These are phyloP conservation scores for Glaciozyma antarctica DNA, from an alignment of 768 basidiomycete genomes.

Conservation along the genomic window DNA sequence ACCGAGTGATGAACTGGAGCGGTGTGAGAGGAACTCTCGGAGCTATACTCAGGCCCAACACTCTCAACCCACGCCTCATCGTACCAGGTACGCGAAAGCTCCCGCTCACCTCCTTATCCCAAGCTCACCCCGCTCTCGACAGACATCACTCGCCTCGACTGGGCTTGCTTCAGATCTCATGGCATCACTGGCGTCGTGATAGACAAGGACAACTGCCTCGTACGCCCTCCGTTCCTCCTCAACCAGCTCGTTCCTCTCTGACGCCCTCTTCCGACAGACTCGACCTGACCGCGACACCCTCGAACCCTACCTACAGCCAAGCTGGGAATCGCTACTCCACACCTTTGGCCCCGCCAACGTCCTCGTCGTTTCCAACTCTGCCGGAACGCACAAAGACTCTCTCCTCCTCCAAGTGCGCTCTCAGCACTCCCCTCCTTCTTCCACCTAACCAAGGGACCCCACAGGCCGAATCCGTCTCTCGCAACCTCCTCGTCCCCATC, in stretches of 20 bases:
- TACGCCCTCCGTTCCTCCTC: slow-evolving; percentile 41
- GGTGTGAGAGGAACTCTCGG: too few relatives aligned
- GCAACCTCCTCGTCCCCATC: slow-evolving; percentile 70
- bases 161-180: slow-evolving; percentile 56
- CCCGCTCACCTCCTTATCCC: not conserved
- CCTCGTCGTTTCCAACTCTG: slow-evolving; percentile 88
- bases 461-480: slow-evolving; percentile 76
- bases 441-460: too few relatives aligned
- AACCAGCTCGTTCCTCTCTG: not conserved
- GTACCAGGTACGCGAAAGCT: not conserved
- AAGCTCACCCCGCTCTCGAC: not conserved
- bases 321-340: slow-evolving; percentile 63
- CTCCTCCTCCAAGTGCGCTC: slow-evolving; percentile 63
- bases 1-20: too few relatives aligned
- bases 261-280: slow-evolving; percentile 49
- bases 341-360: slow-evolving; percentile 70
- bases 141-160: slow-evolving; percentile 68
- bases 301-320: slow-evolving; percentile 65
- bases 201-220: slow-evolving; percentile 97
- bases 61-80: not conserved
- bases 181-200: slow-evolving; percentile 87
- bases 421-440: slow-evolving; percentile 2
- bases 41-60: too few relatives aligned
- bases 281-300: slow-evolving; percentile 64
- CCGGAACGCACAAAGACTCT: slow-evolving; percentile 58